These are phyloP conservation scores for Tremella yokohamensis DNA, from an alignment of 768 basidiomycete species.

Conservation along the genomic window DNA sequence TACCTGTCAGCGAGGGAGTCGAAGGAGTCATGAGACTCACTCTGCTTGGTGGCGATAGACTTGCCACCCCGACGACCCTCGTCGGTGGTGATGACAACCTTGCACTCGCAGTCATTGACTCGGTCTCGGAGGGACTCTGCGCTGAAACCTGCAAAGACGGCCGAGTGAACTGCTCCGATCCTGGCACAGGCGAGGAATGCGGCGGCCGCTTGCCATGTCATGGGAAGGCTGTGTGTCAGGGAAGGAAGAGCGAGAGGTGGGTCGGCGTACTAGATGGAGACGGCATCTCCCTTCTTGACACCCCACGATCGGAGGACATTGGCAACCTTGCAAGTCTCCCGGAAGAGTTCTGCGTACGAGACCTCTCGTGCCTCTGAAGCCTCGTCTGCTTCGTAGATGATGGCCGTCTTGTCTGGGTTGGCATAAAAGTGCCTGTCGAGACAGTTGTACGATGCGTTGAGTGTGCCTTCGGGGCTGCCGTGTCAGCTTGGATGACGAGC, in stretches of 20 bases:
- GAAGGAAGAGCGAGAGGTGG: neutral
- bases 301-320: slow-evolving; percentile 87
- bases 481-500: slow-evolving; percentile 6
- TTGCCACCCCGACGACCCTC: slow-evolving; percentile 94
- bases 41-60: slow-evolving; percentile 64
- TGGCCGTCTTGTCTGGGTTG: slow-evolving; percentile 81
- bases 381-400: slow-evolving; percentile 98
- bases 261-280: slow-evolving; percentile 43
- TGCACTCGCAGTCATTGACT: slow-evolving; percentile 78
- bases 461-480: slow-evolving; percentile 70
- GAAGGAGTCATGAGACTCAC: slow-evolving; percentile 20
- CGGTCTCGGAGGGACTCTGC: slow-evolving; percentile 92
- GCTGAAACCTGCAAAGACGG: slow-evolving; percentile 95
- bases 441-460: slow-evolving; percentile 95
- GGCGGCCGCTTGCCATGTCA: slow-evolving; percentile 74
- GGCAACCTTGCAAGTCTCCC: slow-evolving; percentile 81
- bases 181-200: slow-evolving; percentile 97
- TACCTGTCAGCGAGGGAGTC: slow-evolving; percentile 22
- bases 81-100: slow-evolving; percentile 92
- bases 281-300: slow-evolving; percentile 82
- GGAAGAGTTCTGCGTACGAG: slow-evolving; percentile 77
- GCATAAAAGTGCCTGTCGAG: slow-evolving; percentile 94
- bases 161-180: slow-evolving; percentile 93
- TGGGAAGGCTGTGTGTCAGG: slow-evolving; percentile 37
- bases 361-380: slow-evolving; percentile 72